phyloP scores from a whole-genome alignment of 139 green algal genomes.

The Picochlorum sp. region DNA sequence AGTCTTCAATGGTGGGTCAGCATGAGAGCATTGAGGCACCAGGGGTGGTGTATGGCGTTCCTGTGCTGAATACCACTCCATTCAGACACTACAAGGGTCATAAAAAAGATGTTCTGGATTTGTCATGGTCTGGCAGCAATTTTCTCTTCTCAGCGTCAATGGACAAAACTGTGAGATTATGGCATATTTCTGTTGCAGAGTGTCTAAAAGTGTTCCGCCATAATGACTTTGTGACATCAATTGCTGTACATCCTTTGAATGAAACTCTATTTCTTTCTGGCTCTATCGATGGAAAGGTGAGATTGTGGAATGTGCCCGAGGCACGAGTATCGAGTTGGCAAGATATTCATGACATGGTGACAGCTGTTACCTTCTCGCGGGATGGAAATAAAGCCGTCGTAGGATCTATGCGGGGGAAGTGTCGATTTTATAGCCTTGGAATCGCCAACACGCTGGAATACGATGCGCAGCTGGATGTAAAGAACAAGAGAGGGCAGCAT shows the following conservation, averaged over 20 bases:
- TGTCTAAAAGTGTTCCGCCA: conserved; percentile 71
- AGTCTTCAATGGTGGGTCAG: neutral
- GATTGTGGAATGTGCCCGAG: conserved; percentile 82
- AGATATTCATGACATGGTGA: conserved; percentile 87
- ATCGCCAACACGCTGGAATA: conserved; percentile 58
- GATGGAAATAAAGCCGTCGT: conserved; percentile 52
- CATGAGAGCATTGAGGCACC: neutral
- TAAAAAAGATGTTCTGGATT: conserved; percentile 73
- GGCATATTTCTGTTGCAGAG: conserved; percentile 66
- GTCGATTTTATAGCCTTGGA: conserved; percentile 52
- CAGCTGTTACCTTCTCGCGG: conserved; percentile 55
- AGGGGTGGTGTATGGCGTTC: neutral
- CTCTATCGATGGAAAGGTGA: conserved; percentile 72
- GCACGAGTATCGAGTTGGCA: conserved; percentile 58
- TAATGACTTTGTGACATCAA: conserved; percentile 68
- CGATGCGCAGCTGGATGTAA: conserved; percentile 60
- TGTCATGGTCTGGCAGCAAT: conserved; percentile 64
- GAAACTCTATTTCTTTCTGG: conserved; percentile 72
- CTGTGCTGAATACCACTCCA: conserved; percentile 19
- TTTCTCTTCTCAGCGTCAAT: conserved; percentile 81
- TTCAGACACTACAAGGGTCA: conserved; percentile 36
- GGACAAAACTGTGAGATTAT: conserved; percentile 85
- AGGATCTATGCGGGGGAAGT: conserved; percentile 61
- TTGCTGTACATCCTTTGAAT: conserved; percentile 77
- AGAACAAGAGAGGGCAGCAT: conserved; percentile 49